Evolutionary conservation across 257 asterid species (phyloP), one percentile per base, ranked within the genome.

Genomic region (Nicotiana otophora): DNA sequence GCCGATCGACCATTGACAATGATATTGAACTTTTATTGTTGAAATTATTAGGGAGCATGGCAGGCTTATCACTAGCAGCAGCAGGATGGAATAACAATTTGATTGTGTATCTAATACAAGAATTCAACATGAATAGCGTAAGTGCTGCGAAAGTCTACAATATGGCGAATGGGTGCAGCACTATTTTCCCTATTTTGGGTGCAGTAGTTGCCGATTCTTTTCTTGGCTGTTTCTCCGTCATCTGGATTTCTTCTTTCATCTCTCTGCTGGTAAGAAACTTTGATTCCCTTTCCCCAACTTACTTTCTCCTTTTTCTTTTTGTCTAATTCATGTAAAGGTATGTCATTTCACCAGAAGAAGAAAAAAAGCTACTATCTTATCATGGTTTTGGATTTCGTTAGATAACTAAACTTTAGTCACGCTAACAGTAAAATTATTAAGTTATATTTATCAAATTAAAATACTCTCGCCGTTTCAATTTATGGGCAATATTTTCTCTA

Each of bases 191-290:
- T 1, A 88, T 94, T 14, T 83, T 90, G 53, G 94, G 92, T 9
- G 98, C 98, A 6, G 87, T 94, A 14, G 58, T 92, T 11, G 97
- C 98, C 0, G 98, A 94, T 84, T 93, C 97, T 23, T 92, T 74
- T 54, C 76, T 89, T 0, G 97, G 97, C 42, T 88, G 92, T 85
- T 93, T 91, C 91, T 85, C 97, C 0, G 97, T 93, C 87, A 89
- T 94, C 84, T 93, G 96, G 90, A 87, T 90, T 75, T 93, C 97
- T 10, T 89, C 97, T 74, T 90, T 94, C 72, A 58, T 94, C 65
- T 93, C 97, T 17, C 68, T 91, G 28, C 87, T 93, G 89, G 98
- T 94, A 87, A 84, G 31, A 19, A 11, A 78, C 64, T 84, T 28
- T 17, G 46, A 28, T 16, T 31, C 51, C 26, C 33, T 31, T 31